Evolutionary conservation across 768 basidiomycete species (phyloP).

Genomic region (Pleurotus tuoliensis): DNA sequence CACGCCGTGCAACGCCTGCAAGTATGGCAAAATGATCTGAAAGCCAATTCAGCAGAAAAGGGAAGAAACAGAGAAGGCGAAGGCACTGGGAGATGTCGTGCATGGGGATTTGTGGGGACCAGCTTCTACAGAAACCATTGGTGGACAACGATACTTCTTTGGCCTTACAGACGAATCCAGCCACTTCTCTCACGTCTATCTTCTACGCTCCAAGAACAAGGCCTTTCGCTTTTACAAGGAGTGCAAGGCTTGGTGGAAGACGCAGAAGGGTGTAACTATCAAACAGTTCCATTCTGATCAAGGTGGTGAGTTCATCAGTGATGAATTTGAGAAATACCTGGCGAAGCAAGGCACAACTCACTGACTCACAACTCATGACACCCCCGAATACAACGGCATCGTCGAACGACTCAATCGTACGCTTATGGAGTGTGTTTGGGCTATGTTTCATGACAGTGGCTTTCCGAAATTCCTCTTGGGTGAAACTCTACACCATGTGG

Average conservation of each 20-base stretch:
- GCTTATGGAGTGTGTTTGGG: slow-evolving; percentile 14
- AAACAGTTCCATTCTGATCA: slow-evolving; percentile 24
- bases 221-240: slow-evolving; percentile 15
- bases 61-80: slow-evolving; percentile 10
- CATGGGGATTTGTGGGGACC: slow-evolving; percentile 39
- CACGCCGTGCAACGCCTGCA: slow-evolving; percentile 24
- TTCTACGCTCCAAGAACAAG: slow-evolving; percentile 16
- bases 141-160: slow-evolving; percentile 23
- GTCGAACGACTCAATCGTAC: slow-evolving; percentile 21
- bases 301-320: slow-evolving; percentile 27
- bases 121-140: slow-evolving; percentile 14
- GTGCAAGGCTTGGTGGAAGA: slow-evolving; percentile 20
- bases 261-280: slow-evolving; percentile 15
- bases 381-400: slow-evolving; percentile 16
- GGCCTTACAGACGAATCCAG: slow-evolving; percentile 27
- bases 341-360: slow-evolving; percentile 24
- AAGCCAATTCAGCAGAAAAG: slow-evolving; percentile 14
- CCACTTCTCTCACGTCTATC: slow-evolving; percentile 8
- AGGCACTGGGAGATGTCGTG: slow-evolving; percentile 15
- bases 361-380: neutral
- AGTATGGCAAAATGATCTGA: slow-evolving; percentile 23
- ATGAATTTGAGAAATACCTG: slow-evolving; percentile 18
- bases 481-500: slow-evolving; percentile 15
- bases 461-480: slow-evolving; percentile 23
- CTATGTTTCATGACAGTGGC: slow-evolving; percentile 15